Evolutionary conservation across 1,284 basidiomycete species (phyloP), one percentile per base, ranked within the genome.

Genomic region (Microbotryum saponariae): DNA sequence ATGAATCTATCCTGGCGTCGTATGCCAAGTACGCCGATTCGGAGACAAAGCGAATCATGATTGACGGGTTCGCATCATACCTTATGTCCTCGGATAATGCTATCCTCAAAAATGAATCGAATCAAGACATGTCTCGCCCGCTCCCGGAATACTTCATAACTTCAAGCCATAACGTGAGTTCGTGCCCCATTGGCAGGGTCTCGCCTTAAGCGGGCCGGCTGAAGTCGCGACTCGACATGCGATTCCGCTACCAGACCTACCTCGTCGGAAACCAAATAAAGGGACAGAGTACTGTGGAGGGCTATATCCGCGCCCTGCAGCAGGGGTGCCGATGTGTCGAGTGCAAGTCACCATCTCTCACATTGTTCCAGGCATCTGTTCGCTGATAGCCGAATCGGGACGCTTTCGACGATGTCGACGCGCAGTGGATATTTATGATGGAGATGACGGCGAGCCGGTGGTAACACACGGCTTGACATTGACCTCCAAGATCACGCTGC

Each of bases 351-450:
- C 33, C 48, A 20, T 60, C 46, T 45, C 29, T 56, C 23, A 59
- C 25, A 37, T 33, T 54, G 53, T 62, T n/a, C 33, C 56, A 45
- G 49, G 16, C 51, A 27, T 50, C 25, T 33, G 29, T 58, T 54
- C 64, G 21, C 52, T 27, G 18, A 37, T 21, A 31, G 54, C 56
- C 60, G 14, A 54, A n/a, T 20, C 37, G 20, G 20, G 9, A 16
- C 29, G 5, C 10, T 6, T 3, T 42, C 25, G 16, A 4, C 20
- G 37, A 18, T 31, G 31, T 31, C 31, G 14, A 16, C 16, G 37
- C n/a, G 20, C 69, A 94, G 90, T 99, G 71, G 94, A 99, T 70
- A 86, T 94, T 55, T 97, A 88, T 76, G 89, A 97, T 70, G 93
- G 94, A 12, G 87, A 92, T 42, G 75, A 75, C 18, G 68, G 75